A percentile compares a stretch with the other conserved stretches of the same genome.
These are phyloP conservation scores for Xylariaceae sp. DNA, from an alignment of 2,329 filamentous ascomycete species.

Conservation along the genomic window DNA sequence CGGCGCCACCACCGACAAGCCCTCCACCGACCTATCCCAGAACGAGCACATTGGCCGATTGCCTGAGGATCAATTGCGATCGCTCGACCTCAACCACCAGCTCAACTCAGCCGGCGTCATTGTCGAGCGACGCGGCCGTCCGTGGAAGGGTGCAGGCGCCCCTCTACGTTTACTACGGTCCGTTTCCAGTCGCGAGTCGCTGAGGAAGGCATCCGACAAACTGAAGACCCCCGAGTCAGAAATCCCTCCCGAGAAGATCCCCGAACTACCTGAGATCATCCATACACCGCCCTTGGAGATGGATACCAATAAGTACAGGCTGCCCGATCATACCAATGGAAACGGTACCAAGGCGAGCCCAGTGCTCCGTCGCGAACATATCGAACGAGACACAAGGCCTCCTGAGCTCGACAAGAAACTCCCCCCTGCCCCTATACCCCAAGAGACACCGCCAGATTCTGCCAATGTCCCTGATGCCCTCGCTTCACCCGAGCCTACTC, in stretches of 20 bases:
- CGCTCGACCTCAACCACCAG: slow-evolving; percentile 64
- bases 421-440: slow-evolving; percentile 44
- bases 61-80: slow-evolving; percentile 64
- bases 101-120: slow-evolving; percentile 47
- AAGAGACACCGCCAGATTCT: slow-evolving; percentile 47
- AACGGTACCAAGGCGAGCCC: slow-evolving; percentile 62
- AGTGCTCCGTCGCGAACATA: slow-evolving; percentile 54
- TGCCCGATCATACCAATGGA: slow-evolving; percentile 66
- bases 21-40: slow-evolving; percentile 29
- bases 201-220: slow-evolving; percentile 22
- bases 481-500: slow-evolving; percentile 41
- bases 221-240: slow-evolving; percentile 12
- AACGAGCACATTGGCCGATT: slow-evolving; percentile 61
- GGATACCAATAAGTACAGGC: slow-evolving; percentile 70
- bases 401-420: slow-evolving; percentile 34
- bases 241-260: slow-evolving; percentile 32
- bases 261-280: slow-evolving; percentile 51
- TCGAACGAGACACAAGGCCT: slow-evolving; percentile 47
- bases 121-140: slow-evolving; percentile 63
- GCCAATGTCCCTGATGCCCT: slow-evolving; percentile 20
- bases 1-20: slow-evolving; percentile 41
- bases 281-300: slow-evolving; percentile 52
- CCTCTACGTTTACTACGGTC: slow-evolving; percentile 38
- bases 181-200: slow-evolving; percentile 30
- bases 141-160: slow-evolving; percentile 66